These are phyloP conservation scores for Haberlea rhodopensis DNA, from an alignment of 257 asterid genomes.

Conservation along the genomic window DNA sequence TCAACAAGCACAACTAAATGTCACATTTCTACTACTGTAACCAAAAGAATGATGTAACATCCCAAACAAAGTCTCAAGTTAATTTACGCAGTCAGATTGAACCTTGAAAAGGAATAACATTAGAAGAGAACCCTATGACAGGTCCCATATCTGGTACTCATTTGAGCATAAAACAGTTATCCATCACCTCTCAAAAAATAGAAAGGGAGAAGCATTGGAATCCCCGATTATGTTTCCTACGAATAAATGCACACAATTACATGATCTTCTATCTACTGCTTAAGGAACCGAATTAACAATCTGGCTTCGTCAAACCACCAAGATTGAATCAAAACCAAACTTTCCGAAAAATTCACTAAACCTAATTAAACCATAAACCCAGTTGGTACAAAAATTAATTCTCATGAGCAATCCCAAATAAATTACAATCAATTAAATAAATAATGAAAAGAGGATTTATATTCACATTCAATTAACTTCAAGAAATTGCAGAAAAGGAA, in stretches of 20 bases:
- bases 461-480: conserved; percentile 4
- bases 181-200: neutral
- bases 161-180: neutral
- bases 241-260: too few species aligned
- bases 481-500: conserved; percentile 3
- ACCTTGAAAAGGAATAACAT: too few species aligned
- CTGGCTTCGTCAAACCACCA: neutral
- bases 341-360: neutral
- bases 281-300: neutral
- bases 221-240: too few species aligned
- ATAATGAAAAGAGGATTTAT: neutral
- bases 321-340: neutral
- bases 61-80: too few species aligned
- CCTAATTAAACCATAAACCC: too few species aligned
- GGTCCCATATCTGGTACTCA: neutral
- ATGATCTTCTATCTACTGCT: neutral
- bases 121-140: too few species aligned
- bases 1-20: too few species aligned
- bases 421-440: neutral
- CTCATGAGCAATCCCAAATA: neutral
- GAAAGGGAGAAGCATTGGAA: too few species aligned
- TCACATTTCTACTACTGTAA: too few species aligned
- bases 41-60: too few species aligned
- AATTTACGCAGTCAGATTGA: too few species aligned
- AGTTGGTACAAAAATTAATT: too few species aligned